Conservation (phyloP, 768 basidiomycete species). For the Trametopsis cervina region DNA sequence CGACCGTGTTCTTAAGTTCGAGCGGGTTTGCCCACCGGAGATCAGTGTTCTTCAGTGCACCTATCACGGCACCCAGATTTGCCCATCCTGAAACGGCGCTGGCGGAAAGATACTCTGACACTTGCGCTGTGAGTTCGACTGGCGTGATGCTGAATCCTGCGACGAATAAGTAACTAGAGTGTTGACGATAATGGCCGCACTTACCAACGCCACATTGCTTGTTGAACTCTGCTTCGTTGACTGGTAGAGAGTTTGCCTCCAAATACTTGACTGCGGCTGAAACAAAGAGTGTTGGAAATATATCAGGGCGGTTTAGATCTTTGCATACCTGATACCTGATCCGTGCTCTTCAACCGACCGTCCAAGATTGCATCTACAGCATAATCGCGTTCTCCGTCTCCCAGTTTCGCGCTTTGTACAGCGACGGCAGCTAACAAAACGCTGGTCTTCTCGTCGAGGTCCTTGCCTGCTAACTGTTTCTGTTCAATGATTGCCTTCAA, state of each 20-base stretch:
- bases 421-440: conserved; percentile 63
- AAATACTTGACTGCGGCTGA: conserved; percentile 74
- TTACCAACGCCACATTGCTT: conserved; percentile 81
- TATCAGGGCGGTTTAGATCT: background rate
- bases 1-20: conserved; percentile 78
- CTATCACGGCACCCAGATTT: conserved; percentile 60
- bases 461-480: conserved; percentile 38
- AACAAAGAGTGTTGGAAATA: background rate
- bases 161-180: conserved; percentile 4
- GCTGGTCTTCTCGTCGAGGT: conserved; percentile 72
- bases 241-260: conserved; percentile 49
- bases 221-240: conserved; percentile 68
- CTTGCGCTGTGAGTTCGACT: conserved; percentile 49
- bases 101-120: conserved; percentile 50
- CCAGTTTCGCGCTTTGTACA: conserved; percentile 56
- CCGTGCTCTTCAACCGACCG: conserved; percentile 66
- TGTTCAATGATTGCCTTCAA: conserved; percentile 64
- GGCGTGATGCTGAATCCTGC: conserved; percentile 75
- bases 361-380: conserved; percentile 64
- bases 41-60: conserved; percentile 50
- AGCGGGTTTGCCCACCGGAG: conserved; percentile 81
- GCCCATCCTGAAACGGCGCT: conserved; percentile 65
- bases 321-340: conserved; percentile 79
- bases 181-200: conserved; percentile 21
- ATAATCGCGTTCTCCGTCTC: conserved; percentile 49